A percentile compares a stretch with the other conserved stretches of the same genome.
Conservation (phyloP, 2,329 filamentous ascomycete genomes). For the Paraconiothyrium brasiliense region DNA sequence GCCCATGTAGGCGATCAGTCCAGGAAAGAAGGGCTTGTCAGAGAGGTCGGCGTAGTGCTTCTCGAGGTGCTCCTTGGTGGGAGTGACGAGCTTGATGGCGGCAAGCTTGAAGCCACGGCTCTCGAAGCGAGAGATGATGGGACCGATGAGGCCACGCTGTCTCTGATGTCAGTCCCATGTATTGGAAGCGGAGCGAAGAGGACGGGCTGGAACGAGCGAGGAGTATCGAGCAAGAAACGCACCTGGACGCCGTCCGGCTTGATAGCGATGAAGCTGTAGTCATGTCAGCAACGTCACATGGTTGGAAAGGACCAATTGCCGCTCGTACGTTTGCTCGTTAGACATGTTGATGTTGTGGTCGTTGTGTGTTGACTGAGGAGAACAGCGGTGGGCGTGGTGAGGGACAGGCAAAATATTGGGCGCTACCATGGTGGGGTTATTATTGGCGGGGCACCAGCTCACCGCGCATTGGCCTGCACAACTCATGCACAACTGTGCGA, state of each 20-base stretch:
- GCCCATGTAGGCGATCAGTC: slow-evolving; percentile 95
- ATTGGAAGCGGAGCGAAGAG: background rate
- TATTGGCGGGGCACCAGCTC: slow-evolving; percentile 25
- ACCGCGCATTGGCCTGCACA: slow-evolving; percentile 23
- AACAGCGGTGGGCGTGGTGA: slow-evolving; percentile 21
- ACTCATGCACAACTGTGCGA: slow-evolving; percentile 17
- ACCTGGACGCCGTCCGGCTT: slow-evolving; percentile 99
- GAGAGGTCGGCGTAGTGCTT: slow-evolving; percentile 94
- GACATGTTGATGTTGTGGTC: slow-evolving; percentile 57
- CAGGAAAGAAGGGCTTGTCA: slow-evolving; percentile 96
- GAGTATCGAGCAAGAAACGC: slow-evolving; percentile 46
- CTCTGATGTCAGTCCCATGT: slow-evolving; percentile 19
- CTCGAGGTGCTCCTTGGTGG: slow-evolving; percentile 95
- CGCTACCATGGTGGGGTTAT: slow-evolving; percentile 35
- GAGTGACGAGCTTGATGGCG: slow-evolving; percentile 93
- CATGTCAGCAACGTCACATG: slow-evolving; percentile 41
- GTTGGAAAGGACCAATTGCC: slow-evolving; percentile 11
- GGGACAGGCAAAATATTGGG: slow-evolving; percentile 40
- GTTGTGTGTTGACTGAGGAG: slow-evolving; percentile 28
- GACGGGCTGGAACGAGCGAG: background rate
- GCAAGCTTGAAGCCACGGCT: slow-evolving; percentile 98
- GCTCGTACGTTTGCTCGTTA: slow-evolving; percentile 85
- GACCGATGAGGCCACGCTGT: slow-evolving; percentile 95
- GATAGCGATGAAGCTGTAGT: slow-evolving; percentile 95
- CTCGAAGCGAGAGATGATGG: slow-evolving; percentile 99